A percentile compares a stretch with the other conserved stretches of the same genome.
These are phyloP conservation scores for Aristolochia fimbriata DNA, from an alignment of 164 flowering plant species.

Conservation along the genomic window DNA sequence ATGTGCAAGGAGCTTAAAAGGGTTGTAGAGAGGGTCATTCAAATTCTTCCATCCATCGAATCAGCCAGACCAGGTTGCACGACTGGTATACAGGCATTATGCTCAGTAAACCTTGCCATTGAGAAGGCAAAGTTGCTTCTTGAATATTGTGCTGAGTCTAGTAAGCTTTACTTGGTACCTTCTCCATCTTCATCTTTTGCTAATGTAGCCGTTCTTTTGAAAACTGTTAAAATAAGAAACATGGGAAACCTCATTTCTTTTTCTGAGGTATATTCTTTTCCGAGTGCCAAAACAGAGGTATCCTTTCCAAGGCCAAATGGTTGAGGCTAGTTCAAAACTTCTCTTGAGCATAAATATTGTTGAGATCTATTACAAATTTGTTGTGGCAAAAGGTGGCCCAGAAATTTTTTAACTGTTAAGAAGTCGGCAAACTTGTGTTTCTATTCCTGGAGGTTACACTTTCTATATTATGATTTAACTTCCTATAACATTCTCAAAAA, in stretches of 20 bases:
- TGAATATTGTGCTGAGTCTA: constrained; percentile 46
- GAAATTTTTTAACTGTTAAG: no score
- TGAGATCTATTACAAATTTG: background rate
- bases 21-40: constrained; percentile 23
- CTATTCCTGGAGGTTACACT: no score
- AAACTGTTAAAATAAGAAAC: background rate
- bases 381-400: no score
- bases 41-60: constrained; percentile 34
- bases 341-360: background rate
- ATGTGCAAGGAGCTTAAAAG: constrained; percentile 32
- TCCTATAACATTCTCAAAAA: no score
- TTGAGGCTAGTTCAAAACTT: background rate
- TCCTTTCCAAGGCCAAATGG: background rate
- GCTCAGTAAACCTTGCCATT: constrained; percentile 30
- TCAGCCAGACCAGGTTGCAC: constrained; percentile 43
- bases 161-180: constrained; percentile 61
- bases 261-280: background rate
- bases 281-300: background rate
- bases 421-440: no score
- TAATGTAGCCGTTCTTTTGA: background rate
- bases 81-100: constrained; percentile 38
- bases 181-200: background rate
- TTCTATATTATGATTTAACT: no score
- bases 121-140: constrained; percentile 45
- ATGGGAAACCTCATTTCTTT: background rate